A percentile compares a stretch with the other conserved stretches of the same genome.
phyloP scores from a whole-genome alignment of 768 basidiomycete species.

The Suillus ampliporus region DNA sequence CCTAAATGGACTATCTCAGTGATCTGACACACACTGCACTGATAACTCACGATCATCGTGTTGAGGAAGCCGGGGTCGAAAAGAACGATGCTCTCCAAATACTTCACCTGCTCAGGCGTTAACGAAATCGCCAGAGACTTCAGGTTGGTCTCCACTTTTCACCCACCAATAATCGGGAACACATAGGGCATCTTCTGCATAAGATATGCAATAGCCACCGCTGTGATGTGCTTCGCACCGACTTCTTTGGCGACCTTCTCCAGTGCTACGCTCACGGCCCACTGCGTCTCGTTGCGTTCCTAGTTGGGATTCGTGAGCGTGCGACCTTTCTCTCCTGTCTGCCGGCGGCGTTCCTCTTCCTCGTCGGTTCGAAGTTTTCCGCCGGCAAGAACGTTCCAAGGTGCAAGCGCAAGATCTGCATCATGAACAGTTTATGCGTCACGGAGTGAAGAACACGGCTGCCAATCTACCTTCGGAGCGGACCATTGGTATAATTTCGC shows the following conservation, averaged over 20 bases:
- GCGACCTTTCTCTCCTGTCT: conserved; percentile 32
- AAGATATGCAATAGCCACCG: conserved; percentile 56
- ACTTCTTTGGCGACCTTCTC: conserved; percentile 47
- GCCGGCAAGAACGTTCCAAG: conserved; percentile 14
- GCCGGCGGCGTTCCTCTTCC: conserved; percentile 27
- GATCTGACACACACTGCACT: not conserved
- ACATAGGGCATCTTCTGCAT: conserved; percentile 52
- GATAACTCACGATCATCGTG: conserved; percentile 32
- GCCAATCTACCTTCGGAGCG: conserved; percentile 11
- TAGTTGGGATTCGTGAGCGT: conserved; percentile 24
- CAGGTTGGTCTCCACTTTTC: conserved; percentile 57
- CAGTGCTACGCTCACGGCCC: conserved; percentile 38
- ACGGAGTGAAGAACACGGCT: not conserved
- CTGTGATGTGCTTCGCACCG: conserved; percentile 39
- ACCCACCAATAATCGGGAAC: conserved; percentile 54
- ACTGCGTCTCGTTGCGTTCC: conserved; percentile 43
- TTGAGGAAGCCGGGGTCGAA: conserved; percentile 53
- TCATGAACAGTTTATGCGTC: too few relatives aligned
- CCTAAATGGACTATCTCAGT: conserved; percentile 25
- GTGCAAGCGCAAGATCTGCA: conserved; percentile 32
- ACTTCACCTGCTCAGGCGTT: conserved; percentile 48
- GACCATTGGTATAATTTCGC: conserved; percentile 43
- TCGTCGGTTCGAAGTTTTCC: conserved; percentile 32
- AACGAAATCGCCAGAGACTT: conserved; percentile 53
- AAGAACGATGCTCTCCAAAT: conserved; percentile 46